Evolutionary conservation across 2,329 filamentous ascomycete genomes (phyloP), one percentile per base, ranked within the genome.

Genomic region (Nemania bipapillata): DNA sequence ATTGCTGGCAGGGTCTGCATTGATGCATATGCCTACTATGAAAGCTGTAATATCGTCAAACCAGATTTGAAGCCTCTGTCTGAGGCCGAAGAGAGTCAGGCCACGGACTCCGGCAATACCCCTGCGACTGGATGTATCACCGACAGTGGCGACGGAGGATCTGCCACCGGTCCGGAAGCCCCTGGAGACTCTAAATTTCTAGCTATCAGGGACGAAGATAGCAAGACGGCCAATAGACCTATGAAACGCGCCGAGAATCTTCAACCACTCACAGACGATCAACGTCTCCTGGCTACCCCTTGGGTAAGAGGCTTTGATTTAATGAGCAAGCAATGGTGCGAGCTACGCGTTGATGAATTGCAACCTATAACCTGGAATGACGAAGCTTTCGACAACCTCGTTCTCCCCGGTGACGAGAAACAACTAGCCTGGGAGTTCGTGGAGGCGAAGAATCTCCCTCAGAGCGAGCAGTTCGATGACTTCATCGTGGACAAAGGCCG

Each of bases 241-340:
- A 55, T 40, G 6, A 65, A 71, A 58, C 63, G 72, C 26, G 65
- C 24, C 6, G 76, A 81, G 57, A 66, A 75, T 4, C 69, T 81
- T 4, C 35, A 66, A 0, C 61, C 70, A 0, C 73, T 81, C 1
- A 79, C 75, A 0, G 79, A 81, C 4, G 78, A 79, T 5, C 73
- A 82, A 53, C 74, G 76, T 11, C 76, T 82, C 1, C 60, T 82
- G 30, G 70, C 79, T 0, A 78, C 73, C 0, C 80, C 81, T 0
- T 81, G 79, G 80, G 62, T 82, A 20, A 77, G 74, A n/a, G 79
- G 78, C 2, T 79, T 81, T 28, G 79, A 81, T 30, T 71, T 82
- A 37, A 80, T 79, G 67, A 68, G 72, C 11, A 82, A 82, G 72
- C 67, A 75, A 3, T 82, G 76, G 77, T 73, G 70, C 65, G 73